A percentile compares a stretch with the other conserved stretches of the same genome.
Evolutionary conservation across 2,329 filamentous ascomycete species (phyloP).

Genomic region (Sclerotinia minor): DNA sequence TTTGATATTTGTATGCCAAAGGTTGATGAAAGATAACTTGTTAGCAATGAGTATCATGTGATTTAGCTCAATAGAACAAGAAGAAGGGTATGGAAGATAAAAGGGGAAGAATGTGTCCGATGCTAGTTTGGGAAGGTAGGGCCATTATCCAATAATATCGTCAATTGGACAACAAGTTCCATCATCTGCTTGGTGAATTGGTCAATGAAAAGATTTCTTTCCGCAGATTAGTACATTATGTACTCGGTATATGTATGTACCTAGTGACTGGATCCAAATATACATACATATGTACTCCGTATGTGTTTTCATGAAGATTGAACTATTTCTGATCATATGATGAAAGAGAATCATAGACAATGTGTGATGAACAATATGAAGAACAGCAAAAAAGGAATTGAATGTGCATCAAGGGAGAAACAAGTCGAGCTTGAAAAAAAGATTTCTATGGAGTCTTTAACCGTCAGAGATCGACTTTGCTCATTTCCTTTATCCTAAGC

Average conservation of each 20-base stretch:
- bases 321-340: too few species aligned
- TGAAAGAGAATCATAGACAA: background rate
- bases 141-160: background rate
- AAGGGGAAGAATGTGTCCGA: background rate
- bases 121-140: background rate
- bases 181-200: background rate
- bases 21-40: background rate
- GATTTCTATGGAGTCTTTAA: conserved; percentile 1
- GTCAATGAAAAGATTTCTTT: conserved; percentile 6
- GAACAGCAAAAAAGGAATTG: background rate
- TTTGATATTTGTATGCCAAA: too few species aligned
- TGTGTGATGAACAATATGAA: background rate
- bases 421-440: background rate
- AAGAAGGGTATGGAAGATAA: background rate
- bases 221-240: background rate
- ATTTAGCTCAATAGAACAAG: background rate
- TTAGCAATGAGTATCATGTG: background rate
- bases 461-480: background rate
- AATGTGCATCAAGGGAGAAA: too few species aligned
- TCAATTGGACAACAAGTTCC: background rate
- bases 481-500: conserved; percentile 17
- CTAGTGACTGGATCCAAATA: background rate
- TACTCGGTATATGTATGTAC: background rate
- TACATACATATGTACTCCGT: background rate
- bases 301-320: too few species aligned